Conservation (phyloP, 208 protist species). For the Jaenimonas drosophilae region DNA sequence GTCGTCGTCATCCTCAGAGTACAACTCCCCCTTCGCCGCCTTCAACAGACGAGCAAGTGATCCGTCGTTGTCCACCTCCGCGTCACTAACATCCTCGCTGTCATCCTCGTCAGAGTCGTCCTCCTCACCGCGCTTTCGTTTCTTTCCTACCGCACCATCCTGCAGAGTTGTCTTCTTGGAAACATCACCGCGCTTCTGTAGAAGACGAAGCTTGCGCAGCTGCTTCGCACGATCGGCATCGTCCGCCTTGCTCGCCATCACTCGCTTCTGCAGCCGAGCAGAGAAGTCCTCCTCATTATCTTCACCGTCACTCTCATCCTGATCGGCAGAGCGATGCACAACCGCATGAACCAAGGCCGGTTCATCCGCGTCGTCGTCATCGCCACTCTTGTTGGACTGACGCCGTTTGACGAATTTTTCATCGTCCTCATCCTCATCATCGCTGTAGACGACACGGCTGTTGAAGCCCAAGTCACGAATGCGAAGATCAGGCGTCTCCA, state of each 20-base stretch:
- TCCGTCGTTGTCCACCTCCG: slow-evolving; percentile 13
- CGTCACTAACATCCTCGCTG: slow-evolving; percentile 15
- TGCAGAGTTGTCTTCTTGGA: slow-evolving; percentile 54
- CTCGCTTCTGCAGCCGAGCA: slow-evolving; percentile 30
- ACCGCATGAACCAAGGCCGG: too few relatives aligned
- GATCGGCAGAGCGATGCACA: too few relatives aligned
- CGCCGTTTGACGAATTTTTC: too few relatives aligned
- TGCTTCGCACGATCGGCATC: slow-evolving; percentile 66
- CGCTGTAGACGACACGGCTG: slow-evolving; percentile 45
- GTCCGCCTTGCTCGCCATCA: slow-evolving; percentile 23
- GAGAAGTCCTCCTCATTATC: slow-evolving; percentile 28
- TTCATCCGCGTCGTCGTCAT: neutral
- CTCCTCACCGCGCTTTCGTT: slow-evolving; percentile 8
- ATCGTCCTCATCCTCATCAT: slow-evolving; percentile 58
- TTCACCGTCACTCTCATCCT: slow-evolving; percentile 2
- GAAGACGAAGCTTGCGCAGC: slow-evolving; percentile 60
- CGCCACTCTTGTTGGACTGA: neutral
- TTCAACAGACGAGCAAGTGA: slow-evolving; percentile 19
- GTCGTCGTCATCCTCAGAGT: slow-evolving; percentile 29
- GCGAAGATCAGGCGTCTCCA: slow-evolving; percentile 74
- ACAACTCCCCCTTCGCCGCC: slow-evolving; percentile 16
- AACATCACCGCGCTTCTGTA: slow-evolving; percentile 55
- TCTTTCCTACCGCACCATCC: slow-evolving; percentile 23
- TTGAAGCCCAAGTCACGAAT: slow-evolving; percentile 71
- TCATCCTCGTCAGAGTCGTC: slow-evolving; percentile 7